Base-by-base conservation (phyloP, 2,329 filamentous ascomycete genomes). In the Fulvia fulva region DNA sequence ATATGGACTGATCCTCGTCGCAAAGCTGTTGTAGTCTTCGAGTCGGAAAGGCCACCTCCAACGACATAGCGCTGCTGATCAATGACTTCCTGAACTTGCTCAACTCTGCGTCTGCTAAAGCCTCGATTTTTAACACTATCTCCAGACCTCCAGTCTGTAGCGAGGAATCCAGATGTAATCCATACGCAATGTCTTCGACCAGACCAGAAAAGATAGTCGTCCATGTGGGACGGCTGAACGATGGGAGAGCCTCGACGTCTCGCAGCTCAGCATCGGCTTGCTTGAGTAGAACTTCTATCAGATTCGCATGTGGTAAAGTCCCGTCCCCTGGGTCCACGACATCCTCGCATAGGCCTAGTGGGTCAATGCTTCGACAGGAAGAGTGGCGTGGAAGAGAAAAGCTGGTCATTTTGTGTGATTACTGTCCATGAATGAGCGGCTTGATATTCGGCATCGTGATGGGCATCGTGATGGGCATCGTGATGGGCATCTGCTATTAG, bases 141-240 rank as follows among this genome's bases (percentile, higher is more conserved):
- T 61, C 28, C n/a, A 56, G 45, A 6, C 56, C 53, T 3, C 16
- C 21, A 1, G 56, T 53, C 22, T 49, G 22, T 8, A 61, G 16
- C 5, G 43, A 26, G 2, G 37, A 41, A 26, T 58, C 56, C 47
- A 26, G 34, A 30, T 61, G 56, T 16, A 58, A 49, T 25, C 59
- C 56, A 49, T 61, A 61, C 23, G 59, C 59, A 22, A 58, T 58
- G 22, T 61, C 56, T 25, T 58, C 22, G 2, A 61, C 22, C n/a
- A 57, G 23, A 9, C 26, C 46, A 11, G 47, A 32, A 43, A 57
- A 47, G 21, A 34, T 3, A 46, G 46, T 56, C 12, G 47, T 21
- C 50, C 50, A 60, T 11, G 43, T 23, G 21, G 25, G 7, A 4
- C 11, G 30, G n/a, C 6, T 9, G 5, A 19, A 25, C 6, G 47